Evolutionary conservation across 257 asterid genomes (phyloP).

Genomic region (Solanum etuberosum): DNA sequence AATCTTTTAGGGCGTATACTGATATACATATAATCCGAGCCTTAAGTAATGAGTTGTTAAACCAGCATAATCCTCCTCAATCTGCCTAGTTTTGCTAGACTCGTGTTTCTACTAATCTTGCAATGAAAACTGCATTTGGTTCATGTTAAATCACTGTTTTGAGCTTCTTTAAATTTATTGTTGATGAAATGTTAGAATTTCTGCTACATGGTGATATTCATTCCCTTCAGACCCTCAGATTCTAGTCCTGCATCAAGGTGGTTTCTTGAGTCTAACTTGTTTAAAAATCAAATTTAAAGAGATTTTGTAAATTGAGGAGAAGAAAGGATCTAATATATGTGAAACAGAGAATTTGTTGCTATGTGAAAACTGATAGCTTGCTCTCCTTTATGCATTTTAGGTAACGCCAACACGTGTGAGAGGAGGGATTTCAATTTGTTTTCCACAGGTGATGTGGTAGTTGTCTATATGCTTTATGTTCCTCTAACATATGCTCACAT

Average conservation of each 20-base stretch:
- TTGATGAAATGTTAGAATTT: background rate
- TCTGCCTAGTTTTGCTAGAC: background rate
- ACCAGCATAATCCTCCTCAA: background rate
- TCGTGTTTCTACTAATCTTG: background rate
- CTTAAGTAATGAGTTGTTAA: background rate
- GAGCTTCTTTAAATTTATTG: background rate
- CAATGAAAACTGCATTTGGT: background rate
- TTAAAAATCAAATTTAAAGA: background rate
- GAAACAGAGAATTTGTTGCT: background rate
- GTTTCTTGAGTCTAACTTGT: background rate
- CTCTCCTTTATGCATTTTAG: conserved; percentile 10
- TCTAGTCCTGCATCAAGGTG: background rate
- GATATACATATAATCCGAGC: background rate
- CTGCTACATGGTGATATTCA: background rate
- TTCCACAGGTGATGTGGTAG: conserved; percentile 56
- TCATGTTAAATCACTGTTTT: background rate
- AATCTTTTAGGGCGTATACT: background rate
- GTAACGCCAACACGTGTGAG: conserved; percentile 74
- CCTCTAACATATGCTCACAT: background rate
- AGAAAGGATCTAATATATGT: background rate
- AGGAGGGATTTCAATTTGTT: conserved; percentile 84
- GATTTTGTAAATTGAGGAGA: background rate
- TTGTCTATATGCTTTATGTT: background rate
- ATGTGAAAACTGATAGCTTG: background rate
- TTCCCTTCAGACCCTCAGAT: background rate